Conservation (phyloP, 169 alveolate species). For the Miamiensis avidus region DNA sequence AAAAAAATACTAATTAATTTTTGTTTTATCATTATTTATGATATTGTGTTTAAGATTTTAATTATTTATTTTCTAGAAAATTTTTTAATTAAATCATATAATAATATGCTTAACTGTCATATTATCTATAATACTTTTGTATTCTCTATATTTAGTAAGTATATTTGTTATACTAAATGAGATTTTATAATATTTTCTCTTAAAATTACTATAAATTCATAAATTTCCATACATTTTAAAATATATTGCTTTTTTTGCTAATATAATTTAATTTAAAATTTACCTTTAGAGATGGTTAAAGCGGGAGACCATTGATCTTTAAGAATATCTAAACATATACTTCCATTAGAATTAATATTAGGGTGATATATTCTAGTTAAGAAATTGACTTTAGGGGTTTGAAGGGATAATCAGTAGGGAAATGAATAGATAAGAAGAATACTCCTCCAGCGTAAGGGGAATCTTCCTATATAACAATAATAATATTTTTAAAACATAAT, state of each 20-base stretch:
- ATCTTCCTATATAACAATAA: conserved; percentile 34
- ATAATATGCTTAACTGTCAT: too few species aligned
- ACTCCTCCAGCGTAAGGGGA: conserved; percentile 98
- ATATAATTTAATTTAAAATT: background rate
- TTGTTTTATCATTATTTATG: too few species aligned
- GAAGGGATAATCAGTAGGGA: conserved; percentile 99
- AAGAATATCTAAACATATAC: conserved; percentile 62
- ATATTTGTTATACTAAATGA: too few species aligned
- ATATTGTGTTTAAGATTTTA: too few species aligned
- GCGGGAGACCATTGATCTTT: conserved; percentile 60
- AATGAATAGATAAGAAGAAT: conserved; percentile 96
- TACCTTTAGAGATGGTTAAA: conserved; percentile 55
- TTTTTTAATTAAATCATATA: too few species aligned
- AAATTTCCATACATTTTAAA: too few species aligned
- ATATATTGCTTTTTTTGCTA: background rate
- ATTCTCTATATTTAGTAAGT: too few species aligned
- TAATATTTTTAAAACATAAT: background rate
- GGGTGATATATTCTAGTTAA: conserved; percentile 66
- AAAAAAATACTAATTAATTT: too few species aligned
- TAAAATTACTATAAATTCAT: too few species aligned
- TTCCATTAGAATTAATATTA: conserved; percentile 53
- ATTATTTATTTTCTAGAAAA: too few species aligned
- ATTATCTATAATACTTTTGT: too few species aligned
- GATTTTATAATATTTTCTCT: too few species aligned
- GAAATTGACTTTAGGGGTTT: conserved; percentile 96